Conservation (phyloP, 2,329 filamentous ascomycete genomes). For the Esteya vermicola region DNA sequence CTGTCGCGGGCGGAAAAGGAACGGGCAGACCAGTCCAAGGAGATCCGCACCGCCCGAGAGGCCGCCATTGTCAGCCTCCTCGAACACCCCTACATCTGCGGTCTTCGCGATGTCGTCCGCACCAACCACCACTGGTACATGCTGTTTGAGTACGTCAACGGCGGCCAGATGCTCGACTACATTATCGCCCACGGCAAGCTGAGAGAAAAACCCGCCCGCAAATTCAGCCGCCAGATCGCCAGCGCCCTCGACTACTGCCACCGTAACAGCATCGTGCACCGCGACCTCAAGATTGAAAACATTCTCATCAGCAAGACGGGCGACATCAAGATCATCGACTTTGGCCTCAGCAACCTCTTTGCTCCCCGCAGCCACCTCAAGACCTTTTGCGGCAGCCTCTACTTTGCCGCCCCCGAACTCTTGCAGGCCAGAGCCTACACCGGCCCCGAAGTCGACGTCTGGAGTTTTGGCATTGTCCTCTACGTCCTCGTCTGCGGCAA, state of each 20-base stretch:
- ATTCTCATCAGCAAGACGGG: slow-evolving; percentile 98
- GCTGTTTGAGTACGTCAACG: slow-evolving; percentile 98
- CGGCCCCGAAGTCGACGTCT: slow-evolving; percentile 91
- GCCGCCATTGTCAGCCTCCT: slow-evolving; percentile 91
- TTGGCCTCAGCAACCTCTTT: slow-evolving; percentile 93
- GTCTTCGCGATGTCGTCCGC: slow-evolving; percentile 84
- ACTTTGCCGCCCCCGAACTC: slow-evolving; percentile 92
- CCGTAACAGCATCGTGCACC: slow-evolving; percentile 93
- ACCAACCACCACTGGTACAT: slow-evolving; percentile 99
- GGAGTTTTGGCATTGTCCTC: slow-evolving; percentile 97
- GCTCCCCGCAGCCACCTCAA: slow-evolving; percentile 73
- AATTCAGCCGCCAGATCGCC: slow-evolving; percentile 94
- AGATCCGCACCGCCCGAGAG: slow-evolving; percentile 86
- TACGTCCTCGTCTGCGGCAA: slow-evolving; percentile 97
- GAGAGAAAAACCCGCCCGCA: slow-evolving; percentile 96
- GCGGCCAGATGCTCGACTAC: slow-evolving; percentile 98
- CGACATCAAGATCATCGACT: slow-evolving; percentile 99
- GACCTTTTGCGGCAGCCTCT: slow-evolving; percentile 94
- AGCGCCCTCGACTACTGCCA: slow-evolving; percentile 96
- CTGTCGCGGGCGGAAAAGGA: slow-evolving; percentile 61
- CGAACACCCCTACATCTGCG: slow-evolving; percentile 91
- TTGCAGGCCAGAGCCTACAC: slow-evolving; percentile 90
- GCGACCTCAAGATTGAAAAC: slow-evolving; percentile 97
- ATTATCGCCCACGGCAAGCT: slow-evolving; percentile 96
- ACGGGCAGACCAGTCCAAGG: slow-evolving; percentile 88